Conservation (phyloP, 768 basidiomycete genomes). For the Auricularia auricula-judae region DNA sequence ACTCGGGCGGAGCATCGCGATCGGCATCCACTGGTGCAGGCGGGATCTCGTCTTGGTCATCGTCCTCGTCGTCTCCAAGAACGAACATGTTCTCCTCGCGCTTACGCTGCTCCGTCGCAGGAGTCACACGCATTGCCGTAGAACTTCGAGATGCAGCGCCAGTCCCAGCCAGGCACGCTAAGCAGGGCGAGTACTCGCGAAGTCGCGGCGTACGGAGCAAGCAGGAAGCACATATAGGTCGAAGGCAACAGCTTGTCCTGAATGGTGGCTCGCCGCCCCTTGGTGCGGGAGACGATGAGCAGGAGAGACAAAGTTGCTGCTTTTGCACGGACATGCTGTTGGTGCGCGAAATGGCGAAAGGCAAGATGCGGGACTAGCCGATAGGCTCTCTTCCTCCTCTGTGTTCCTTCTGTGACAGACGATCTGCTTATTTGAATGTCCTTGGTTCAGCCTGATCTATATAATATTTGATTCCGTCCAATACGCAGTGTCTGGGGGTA, state of each 20-base stretch:
- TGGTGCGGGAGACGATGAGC: conserved; percentile 47
- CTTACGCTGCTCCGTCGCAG: conserved; percentile 35
- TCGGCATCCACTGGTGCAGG: conserved; percentile 4
- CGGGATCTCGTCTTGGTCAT: conserved; percentile 26
- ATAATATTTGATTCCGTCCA: no score
- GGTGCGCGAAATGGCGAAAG: no score
- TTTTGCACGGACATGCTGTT: background rate
- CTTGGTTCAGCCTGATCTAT: no score
- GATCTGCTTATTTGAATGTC: no score
- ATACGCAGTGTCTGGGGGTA: no score
- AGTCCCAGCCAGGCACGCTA: conserved; percentile 54
- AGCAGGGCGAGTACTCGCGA: conserved; percentile 58
- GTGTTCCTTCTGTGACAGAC: no score
- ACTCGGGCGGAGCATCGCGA: background rate
- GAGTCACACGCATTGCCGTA: conserved; percentile 9
- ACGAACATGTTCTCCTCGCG: conserved; percentile 52
- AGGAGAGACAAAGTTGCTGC: conserved; percentile 41
- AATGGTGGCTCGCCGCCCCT: conserved; percentile 22
- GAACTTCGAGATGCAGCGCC: conserved; percentile 20
- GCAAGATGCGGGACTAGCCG: no score
- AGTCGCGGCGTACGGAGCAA: conserved; percentile 50
- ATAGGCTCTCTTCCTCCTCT: background rate
- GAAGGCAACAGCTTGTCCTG: conserved; percentile 51
- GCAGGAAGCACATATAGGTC: conserved; percentile 55
- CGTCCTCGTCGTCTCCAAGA: conserved; percentile 53